phyloP scores from a whole-genome alignment of 2,329 filamentous ascomycete species.

The Talaromyces sp. region DNA sequence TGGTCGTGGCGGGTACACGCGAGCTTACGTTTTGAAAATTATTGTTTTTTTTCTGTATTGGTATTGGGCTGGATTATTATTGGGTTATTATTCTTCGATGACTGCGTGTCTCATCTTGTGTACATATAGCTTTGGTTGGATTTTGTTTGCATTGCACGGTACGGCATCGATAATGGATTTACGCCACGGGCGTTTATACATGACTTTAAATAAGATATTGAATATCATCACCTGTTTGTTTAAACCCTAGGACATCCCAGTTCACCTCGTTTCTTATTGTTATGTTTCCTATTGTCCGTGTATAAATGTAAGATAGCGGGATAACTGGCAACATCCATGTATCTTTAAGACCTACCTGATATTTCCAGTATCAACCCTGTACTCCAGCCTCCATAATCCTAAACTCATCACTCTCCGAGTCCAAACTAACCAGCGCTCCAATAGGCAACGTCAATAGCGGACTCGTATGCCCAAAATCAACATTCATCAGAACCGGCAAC shows the following conservation, averaged over 20 bases:
- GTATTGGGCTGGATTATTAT: background rate
- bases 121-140: background rate
- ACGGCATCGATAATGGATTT: background rate
- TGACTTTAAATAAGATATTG: too few species aligned
- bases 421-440: conserved; percentile 22
- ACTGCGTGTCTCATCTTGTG: background rate
- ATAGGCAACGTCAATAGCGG: conserved; percentile 39
- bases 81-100: background rate
- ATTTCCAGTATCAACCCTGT: background rate
- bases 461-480: conserved; percentile 41
- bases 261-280: too few species aligned
- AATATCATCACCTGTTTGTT: too few species aligned
- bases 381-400: conserved; percentile 18
- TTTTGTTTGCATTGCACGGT: background rate
- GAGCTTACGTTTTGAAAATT: background rate
- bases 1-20: background rate
- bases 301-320: too few species aligned
- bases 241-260: too few species aligned
- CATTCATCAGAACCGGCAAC: conserved; percentile 34
- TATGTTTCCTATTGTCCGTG: too few species aligned
- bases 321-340: too few species aligned
- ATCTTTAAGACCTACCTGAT: too few species aligned
- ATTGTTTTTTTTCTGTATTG: background rate
- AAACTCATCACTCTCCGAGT: conserved; percentile 35
- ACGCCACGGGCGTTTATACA: background rate